phyloP scores from a whole-genome alignment of 2,329 filamentous ascomycete species.

The Xenoacremonium recifei region DNA sequence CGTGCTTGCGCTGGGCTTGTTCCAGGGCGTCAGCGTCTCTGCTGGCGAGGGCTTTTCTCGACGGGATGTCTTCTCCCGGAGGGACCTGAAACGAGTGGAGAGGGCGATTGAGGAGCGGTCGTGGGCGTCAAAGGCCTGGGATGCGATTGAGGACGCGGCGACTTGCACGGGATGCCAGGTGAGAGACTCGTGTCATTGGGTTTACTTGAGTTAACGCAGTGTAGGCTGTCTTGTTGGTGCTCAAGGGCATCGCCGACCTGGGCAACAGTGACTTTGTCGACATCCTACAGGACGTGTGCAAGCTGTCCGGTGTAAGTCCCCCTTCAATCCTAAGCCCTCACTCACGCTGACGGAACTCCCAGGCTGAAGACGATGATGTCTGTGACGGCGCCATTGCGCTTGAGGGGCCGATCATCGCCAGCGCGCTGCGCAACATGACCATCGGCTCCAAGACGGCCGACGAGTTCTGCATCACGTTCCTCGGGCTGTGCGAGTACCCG shows the following conservation, averaged over 20 bases:
- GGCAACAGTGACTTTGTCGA: constrained; percentile 41
- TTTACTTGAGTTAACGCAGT: constrained; percentile 1
- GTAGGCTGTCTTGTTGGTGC: constrained; percentile 32
- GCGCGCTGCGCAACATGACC: constrained; percentile 44
- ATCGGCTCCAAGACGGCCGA: constrained; percentile 49
- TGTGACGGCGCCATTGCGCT: constrained; percentile 50
- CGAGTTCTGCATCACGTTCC: constrained; percentile 50
- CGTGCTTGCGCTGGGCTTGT: constrained; percentile 6
- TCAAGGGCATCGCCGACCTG: constrained; percentile 42
- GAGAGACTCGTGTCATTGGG: not conserved
- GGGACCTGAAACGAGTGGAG: constrained; percentile 7
- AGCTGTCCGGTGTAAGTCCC: constrained; percentile 28
- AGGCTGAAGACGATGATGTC: constrained; percentile 54
- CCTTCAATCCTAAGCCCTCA: too few species aligned
- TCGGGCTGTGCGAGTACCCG: constrained; percentile 54
- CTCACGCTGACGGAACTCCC: constrained; percentile 1
- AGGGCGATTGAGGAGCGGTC: constrained; percentile 8
- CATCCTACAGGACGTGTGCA: constrained; percentile 31
- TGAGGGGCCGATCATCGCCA: constrained; percentile 53
- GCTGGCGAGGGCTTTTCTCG: too few species aligned
- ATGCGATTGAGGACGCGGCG: constrained; percentile 12
- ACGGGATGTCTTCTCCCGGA: constrained; percentile 4
- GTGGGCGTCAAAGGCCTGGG: constrained; percentile 11
- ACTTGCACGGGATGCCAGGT: constrained; percentile 24
- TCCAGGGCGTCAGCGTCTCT: constrained; percentile 6